Evolutionary conservation across 805 yeast species (phyloP).

Genomic region (Torulaspora microellipsoides): DNA sequence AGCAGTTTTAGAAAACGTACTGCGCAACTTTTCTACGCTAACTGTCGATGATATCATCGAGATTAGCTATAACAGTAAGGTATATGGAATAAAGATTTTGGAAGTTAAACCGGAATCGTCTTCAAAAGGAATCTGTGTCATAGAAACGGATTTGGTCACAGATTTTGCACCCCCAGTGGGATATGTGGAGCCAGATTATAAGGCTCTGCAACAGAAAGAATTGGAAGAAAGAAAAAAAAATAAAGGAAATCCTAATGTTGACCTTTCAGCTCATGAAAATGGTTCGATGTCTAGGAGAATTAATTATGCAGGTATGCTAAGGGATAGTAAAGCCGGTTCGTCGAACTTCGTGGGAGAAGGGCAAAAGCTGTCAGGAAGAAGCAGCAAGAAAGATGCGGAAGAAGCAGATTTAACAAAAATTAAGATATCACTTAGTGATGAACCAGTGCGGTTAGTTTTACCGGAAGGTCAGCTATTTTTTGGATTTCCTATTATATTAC

Average conservation of each 20-base stretch:
- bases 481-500: slow-evolving; percentile 73
- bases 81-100: slow-evolving; percentile 74
- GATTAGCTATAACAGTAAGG: slow-evolving; percentile 72
- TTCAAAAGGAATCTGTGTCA: slow-evolving; percentile 76
- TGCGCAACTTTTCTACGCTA: slow-evolving; percentile 83
- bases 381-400: slow-evolving; percentile 25
- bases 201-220: slow-evolving; percentile 29
- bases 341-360: slow-evolving; percentile 57
- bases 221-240: slow-evolving; percentile 32
- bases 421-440: slow-evolving; percentile 50
- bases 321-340: slow-evolving; percentile 35
- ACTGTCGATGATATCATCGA: slow-evolving; percentile 82
- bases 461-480: slow-evolving; percentile 88
- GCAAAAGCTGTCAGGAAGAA: slow-evolving; percentile 63
- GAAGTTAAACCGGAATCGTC: slow-evolving; percentile 77
- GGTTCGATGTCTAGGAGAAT: slow-evolving; percentile 70
- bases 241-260: slow-evolving; percentile 21
- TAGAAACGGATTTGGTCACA: slow-evolving; percentile 93
- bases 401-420: slow-evolving; percentile 31
- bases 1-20: slow-evolving; percentile 90
- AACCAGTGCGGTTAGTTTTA: slow-evolving; percentile 65
- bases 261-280: slow-evolving; percentile 37
- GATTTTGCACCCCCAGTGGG: slow-evolving; percentile 99
- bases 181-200: slow-evolving; percentile 84
- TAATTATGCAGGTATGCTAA: slow-evolving; percentile 57